These are phyloP conservation scores for Pichia kluyveri DNA, from an alignment of 805 yeast species.

Conservation along the genomic window DNA sequence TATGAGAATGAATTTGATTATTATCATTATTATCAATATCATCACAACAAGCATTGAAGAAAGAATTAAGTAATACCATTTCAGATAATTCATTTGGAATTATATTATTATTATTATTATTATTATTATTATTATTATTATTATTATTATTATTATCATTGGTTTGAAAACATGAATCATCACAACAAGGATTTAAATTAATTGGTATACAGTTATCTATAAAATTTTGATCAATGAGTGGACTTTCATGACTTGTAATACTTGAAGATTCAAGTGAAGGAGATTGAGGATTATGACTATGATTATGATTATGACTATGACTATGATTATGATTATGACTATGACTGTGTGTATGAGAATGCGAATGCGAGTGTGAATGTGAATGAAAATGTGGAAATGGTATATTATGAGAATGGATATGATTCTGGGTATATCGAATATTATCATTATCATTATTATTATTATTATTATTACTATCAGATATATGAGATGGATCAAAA, in stretches of 20 bases:
- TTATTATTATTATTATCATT: not conserved
- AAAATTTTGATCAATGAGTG: not conserved
- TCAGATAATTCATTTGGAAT: constrained; percentile 6
- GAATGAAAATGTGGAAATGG: too few relatives aligned
- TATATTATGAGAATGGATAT: too few relatives aligned
- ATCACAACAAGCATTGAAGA: constrained; percentile 6
- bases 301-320: too few relatives aligned
- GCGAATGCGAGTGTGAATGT: too few relatives aligned
- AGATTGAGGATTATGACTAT: not conserved
- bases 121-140: not conserved
- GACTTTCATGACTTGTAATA: not conserved
- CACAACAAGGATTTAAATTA: constrained; percentile 6
- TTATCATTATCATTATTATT: not conserved
- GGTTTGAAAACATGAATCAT: not conserved
- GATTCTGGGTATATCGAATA: not conserved
- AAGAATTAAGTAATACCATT: constrained; percentile 4
- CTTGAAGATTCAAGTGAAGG: constrained; percentile 1
- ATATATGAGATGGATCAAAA: constrained; percentile 10
- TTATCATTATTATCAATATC: constrained; percentile 1
- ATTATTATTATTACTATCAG: not conserved
- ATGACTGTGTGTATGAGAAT: too few relatives aligned
- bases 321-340: too few relatives aligned
- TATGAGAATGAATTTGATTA: not conserved
- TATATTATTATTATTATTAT: not conserved
- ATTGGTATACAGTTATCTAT: constrained; percentile 3